Base-by-base conservation (phyloP, 1,284 basidiomycete species). In the Ganoderma lingzhi region DNA sequence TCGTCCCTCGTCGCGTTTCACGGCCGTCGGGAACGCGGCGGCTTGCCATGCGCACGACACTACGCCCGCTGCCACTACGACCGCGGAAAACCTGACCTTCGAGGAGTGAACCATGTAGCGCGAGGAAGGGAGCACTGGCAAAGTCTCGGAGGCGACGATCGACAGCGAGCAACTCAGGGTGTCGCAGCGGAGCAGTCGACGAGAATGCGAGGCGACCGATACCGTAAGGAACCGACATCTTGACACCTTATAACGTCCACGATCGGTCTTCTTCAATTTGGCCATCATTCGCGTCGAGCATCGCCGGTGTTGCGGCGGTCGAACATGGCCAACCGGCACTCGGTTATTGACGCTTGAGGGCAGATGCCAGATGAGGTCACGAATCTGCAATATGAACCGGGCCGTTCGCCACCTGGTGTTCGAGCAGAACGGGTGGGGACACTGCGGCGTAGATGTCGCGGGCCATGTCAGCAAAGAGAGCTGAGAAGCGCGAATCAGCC, bases 61-160 rank as follows among this genome's bases (percentile, higher is more conserved):
- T 14, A 10, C 48, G 12, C 23, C 23, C 12, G 12, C 48, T 1
- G 10, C 23, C 4, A 30, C 3, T 6, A 73, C 23, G 23, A 1
- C n/a, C 3, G 75, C 53, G 9, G 76, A 69, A 15, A 84, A 76
- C 3, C 80, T 59, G 2, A 78, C 76, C 65, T 84, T 79, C 51
- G 12, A 28, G 12, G 10, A 14, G n/a, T 1, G n/a, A 23, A 8
- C n/a, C 48, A 53, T 53, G 6, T n/a, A 17, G 42, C 17, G 42
- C 6, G 5, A 44, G 42, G 42, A 9, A 48, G 48, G 48, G 17
- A 12, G 15, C 4, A n/a, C n/a, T n/a, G n/a, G n/a, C n/a, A n/a
- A n/a, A n/a, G n/a, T n/a, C n/a, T n/a, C n/a, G n/a, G n/a, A n/a
- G n/a, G n/a, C n/a, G 17, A 44, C 5, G 6, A 19, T 0, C 17